Conservation (phyloP, 2,329 filamentous ascomycete species). For the Cercospora janseana region DNA sequence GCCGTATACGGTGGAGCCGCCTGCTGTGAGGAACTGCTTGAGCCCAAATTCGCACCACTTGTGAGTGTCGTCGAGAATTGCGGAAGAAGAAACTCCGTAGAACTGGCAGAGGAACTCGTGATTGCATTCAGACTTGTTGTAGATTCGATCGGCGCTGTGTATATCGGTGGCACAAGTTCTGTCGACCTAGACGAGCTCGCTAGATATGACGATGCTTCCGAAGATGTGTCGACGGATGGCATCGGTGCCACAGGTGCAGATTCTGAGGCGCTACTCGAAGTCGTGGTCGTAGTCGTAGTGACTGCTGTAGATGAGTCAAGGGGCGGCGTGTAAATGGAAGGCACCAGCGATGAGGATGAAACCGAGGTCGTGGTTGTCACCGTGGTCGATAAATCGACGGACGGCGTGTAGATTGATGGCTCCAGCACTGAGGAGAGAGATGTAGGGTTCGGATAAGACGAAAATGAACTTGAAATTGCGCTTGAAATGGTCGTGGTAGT, state of each 20-base stretch:
- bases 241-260: no score
- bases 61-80: no score
- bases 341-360: background rate
- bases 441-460: background rate
- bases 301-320: background rate
- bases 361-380: background rate
- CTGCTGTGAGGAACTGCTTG: no score
- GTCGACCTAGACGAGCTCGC: no score
- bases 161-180: no score
- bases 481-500: background rate
- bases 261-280: background rate
- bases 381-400: background rate
- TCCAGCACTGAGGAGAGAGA: background rate
- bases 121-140: background rate
- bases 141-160: background rate
- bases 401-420: background rate
- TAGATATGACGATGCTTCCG: background rate
- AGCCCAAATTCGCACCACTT: no score
- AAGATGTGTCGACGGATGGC: no score
- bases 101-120: background rate
- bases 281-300: background rate
- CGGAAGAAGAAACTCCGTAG: no score
- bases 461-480: background rate
- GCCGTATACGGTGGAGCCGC: no score
- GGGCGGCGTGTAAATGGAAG: no score